Conservation (phyloP, 495 filamentous ascomycete species). For the Xanthoparmelia taractica region DNA sequence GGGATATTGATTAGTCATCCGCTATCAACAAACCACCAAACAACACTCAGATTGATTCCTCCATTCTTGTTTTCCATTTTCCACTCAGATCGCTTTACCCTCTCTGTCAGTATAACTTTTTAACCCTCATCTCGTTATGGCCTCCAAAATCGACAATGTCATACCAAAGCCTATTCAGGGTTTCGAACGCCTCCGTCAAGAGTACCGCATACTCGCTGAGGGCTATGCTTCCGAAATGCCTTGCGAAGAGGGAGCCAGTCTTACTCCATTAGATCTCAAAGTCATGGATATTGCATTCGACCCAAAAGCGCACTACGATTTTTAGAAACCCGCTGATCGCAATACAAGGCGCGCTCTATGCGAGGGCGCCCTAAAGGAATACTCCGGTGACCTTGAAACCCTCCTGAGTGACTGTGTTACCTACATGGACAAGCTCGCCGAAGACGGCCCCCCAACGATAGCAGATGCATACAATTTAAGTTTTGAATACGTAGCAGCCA, state of each 20-base stretch:
- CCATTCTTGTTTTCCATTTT: too few relatives aligned
- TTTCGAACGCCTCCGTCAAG: neutral
- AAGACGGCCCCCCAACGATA: neutral
- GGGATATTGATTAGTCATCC: neutral
- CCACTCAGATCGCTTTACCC: too few relatives aligned
- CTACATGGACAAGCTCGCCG: neutral
- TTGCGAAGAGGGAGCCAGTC: neutral
- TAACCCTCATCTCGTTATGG: neutral
- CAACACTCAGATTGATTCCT: too few relatives aligned
- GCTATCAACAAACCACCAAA: neutral
- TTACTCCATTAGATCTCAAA: neutral
- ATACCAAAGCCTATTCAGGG: neutral
- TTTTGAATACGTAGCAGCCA: neutral
- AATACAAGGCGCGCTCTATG: neutral
- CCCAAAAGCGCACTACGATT: neutral
- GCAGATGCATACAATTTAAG: neutral
- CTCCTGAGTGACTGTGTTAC: too few relatives aligned
- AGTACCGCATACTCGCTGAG: neutral
- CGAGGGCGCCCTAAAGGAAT: neutral
- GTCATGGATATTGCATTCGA: neutral
- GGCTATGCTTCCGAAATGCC: neutral
- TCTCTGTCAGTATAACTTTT: too few relatives aligned
- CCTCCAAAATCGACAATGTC: neutral
- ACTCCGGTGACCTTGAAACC: neutral
- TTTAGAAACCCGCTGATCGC: neutral